phyloP scores from a whole-genome alignment of 768 basidiomycete species.

The Coprinopsis marcescibilis region DNA sequence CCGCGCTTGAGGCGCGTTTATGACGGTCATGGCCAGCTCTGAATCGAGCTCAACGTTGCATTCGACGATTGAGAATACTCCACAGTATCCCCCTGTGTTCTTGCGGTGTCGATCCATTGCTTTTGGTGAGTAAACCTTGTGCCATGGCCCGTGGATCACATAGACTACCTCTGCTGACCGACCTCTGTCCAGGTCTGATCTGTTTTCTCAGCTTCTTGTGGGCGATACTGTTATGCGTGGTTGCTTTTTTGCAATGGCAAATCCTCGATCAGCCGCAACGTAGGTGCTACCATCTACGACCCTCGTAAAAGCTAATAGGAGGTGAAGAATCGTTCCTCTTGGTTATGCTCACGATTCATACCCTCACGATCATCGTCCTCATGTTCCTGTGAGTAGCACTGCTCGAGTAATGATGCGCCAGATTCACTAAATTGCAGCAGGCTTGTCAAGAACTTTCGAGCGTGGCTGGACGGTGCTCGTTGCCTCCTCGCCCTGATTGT shows the following conservation, averaged over 20 bases:
- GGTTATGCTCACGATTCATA: conserved; percentile 22
- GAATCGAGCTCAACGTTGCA: neutral
- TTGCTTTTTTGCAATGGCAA: conserved; percentile 24
- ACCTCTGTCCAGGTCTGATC: conserved; percentile 16
- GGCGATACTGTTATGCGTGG: conserved; percentile 22
- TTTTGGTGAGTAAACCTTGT: conserved; percentile 3
- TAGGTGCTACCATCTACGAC: conserved; percentile 10
- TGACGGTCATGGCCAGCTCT: neutral
- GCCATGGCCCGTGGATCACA: no score
- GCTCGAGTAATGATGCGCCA: neutral
- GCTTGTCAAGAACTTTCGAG: conserved; percentile 16
- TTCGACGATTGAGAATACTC: neutral
- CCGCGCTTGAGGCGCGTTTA: neutral
- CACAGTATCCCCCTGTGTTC: conserved; percentile 8
- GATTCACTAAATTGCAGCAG: neutral
- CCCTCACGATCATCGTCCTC: conserved; percentile 23
- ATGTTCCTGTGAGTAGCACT: conserved; percentile 22
- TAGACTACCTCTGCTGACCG: neutral
- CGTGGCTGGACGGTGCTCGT: conserved; percentile 28
- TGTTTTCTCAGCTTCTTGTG: conserved; percentile 23
- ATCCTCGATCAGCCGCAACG: conserved; percentile 21
- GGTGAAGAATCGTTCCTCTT: conserved; percentile 20
- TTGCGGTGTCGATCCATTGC: conserved; percentile 9
- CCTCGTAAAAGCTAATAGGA: neutral
- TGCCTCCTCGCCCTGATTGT: conserved; percentile 18